Base-by-base conservation (phyloP, 1,284 basidiomycete species). In the Microbotryomycetes sp. region DNA sequence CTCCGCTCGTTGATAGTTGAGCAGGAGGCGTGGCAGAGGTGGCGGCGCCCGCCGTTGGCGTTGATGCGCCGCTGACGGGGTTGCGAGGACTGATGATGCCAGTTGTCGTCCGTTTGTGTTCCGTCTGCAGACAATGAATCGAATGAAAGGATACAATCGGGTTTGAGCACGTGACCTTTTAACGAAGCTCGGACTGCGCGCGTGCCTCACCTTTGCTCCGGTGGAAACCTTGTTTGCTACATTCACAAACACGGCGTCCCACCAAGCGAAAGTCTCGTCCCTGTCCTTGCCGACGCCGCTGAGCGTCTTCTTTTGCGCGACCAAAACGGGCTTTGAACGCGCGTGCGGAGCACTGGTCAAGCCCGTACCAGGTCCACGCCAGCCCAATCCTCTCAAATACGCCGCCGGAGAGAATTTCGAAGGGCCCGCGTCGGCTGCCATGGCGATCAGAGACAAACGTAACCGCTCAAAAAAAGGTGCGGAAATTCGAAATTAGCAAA, bases 241-340 rank as follows among this genome's bases (percentile, higher is more conserved):
- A 23, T 45, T 56, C 3, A 45, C 45, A 28, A 69, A 69, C 13
- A 67, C 55, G n/a, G 92, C 89, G 75, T 96, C 91, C 91, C 91
- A 96, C 82, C 94, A 96, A 52, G 89, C 89, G 73, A 92, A 91
- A 0, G 89, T 88, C 69, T 91, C 90, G 73, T 93, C 91, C 64
- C 91, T 81, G 75, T 94, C 90, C 74, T 89, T 91, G 57, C 91
- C 91, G 57, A 96, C 77, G 1, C 91, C 91, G 18, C 82, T 77
- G 23, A 93, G 79, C 4, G 81, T 88, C 78, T 86, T 88, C 80
- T 94, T 94, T 75, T 88, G 87, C 1, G 85, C 81, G 45, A 92
- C 83, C 2, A 85, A 80, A 51, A 96, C 77, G 2, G 91, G 91
- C 21, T 83, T 81, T 21, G 74, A 74, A 6, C 74, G 66, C 55